Conservation (phyloP, 768 basidiomycete genomes). For the Plicaturopsis crispa region DNA sequence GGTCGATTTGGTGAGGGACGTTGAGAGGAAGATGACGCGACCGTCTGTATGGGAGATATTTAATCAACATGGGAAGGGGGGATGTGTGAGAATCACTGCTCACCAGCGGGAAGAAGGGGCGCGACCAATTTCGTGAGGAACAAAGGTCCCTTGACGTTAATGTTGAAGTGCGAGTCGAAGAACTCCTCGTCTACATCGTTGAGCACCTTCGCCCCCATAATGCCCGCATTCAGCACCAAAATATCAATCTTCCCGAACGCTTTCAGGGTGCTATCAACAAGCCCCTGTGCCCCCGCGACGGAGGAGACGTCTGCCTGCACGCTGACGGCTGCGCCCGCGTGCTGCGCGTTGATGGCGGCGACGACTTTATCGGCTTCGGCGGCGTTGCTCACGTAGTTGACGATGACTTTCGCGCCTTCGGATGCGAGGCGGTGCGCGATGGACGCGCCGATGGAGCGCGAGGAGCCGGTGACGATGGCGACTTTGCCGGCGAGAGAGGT, state of each 20-base stretch:
- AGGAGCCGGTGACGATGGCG: conserved; percentile 57
- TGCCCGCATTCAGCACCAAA: conserved; percentile 49
- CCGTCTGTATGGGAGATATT: conserved; percentile 24
- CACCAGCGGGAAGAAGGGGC: conserved; percentile 34
- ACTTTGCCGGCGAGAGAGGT: conserved; percentile 31
- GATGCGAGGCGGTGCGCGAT: conserved; percentile 45
- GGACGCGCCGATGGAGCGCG: conserved; percentile 51
- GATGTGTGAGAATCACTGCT: conserved; percentile 8
- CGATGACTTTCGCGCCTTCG: conserved; percentile 49
- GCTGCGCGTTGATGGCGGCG: conserved; percentile 34
- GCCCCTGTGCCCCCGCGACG: conserved; percentile 34
- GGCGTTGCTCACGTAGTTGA: conserved; percentile 42
- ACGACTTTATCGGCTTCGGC: conserved; percentile 39
- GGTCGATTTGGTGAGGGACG: conserved; percentile 36
- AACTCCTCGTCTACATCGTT: conserved; percentile 43
- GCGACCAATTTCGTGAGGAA: conserved; percentile 45
- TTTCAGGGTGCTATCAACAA: conserved; percentile 41
- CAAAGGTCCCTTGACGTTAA: conserved; percentile 53
- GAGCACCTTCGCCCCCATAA: conserved; percentile 46
- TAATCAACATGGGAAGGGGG: background rate
- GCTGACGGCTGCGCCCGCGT: conserved; percentile 35
- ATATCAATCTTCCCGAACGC: conserved; percentile 49
- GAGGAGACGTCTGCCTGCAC: conserved; percentile 47
- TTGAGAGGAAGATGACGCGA: conserved; percentile 51
- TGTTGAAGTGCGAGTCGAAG: conserved; percentile 42